phyloP scores from a whole-genome alignment of 2,329 filamentous ascomycete species.

The Colletotrichum abscissum region DNA sequence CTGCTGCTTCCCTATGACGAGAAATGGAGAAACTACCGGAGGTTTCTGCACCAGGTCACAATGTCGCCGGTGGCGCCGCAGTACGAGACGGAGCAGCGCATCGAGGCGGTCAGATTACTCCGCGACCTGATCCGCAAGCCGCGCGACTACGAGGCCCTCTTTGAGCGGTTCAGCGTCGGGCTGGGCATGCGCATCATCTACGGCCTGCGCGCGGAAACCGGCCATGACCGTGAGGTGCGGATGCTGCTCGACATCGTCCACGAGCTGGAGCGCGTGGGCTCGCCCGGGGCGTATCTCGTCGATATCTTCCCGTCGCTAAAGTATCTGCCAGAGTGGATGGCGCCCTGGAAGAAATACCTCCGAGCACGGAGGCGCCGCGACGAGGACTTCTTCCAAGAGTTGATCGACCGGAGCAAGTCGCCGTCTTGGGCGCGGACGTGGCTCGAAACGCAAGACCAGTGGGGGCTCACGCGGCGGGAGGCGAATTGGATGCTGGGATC shows the following conservation, averaged over 20 bases:
- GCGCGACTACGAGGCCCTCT: conserved; percentile 47
- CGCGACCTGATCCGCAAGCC: conserved; percentile 47
- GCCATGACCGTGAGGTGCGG: conserved; percentile 44
- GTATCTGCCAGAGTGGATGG: conserved; percentile 42
- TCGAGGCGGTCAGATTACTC: conserved; percentile 45
- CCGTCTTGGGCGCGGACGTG: conserved; percentile 26
- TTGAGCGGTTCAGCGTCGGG: conserved; percentile 53
- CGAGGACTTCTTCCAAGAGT: conserved; percentile 24
- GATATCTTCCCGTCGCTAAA: conserved; percentile 46
- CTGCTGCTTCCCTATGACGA: conserved; percentile 45
- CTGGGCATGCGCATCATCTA: conserved; percentile 53
- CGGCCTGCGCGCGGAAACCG: conserved; percentile 47
- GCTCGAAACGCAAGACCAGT: conserved; percentile 9
- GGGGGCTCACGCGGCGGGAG: conserved; percentile 40
- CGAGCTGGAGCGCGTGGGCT: conserved; percentile 47
- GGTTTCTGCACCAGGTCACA: conserved; percentile 44
- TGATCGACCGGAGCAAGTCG: conserved; percentile 22
- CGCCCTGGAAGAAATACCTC: conserved; percentile 38
- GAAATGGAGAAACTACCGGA: conserved; percentile 21
- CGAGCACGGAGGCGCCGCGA: conserved; percentile 33
- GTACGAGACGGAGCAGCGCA: conserved; percentile 44
- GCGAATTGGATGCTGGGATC: conserved; percentile 44
- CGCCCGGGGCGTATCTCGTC: conserved; percentile 43
- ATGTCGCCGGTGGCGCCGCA: conserved; percentile 42
- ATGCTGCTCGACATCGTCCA: conserved; percentile 46